phyloP scores from a whole-genome alignment of 352 stramenopile species.

The Phytophthora foliorum region DNA sequence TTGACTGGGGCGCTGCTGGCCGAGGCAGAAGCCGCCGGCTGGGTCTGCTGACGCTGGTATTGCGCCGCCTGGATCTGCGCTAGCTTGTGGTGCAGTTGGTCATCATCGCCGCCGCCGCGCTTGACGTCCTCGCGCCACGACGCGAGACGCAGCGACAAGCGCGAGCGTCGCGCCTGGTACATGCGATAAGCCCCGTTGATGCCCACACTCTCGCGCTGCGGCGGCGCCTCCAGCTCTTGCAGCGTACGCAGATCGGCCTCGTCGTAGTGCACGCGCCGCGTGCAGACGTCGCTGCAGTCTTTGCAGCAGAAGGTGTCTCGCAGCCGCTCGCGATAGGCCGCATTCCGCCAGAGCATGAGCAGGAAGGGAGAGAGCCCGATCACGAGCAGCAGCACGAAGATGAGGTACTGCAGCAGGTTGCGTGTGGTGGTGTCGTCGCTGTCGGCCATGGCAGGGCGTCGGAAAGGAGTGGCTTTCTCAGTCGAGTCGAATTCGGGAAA shows the following conservation, averaged over 20 bases:
- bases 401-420: constrained; percentile 55
- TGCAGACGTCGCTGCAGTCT: constrained; percentile 37
- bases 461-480: constrained; percentile 8
- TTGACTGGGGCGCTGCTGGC: constrained; percentile 12
- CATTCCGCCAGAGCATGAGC: constrained; percentile 59
- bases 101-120: constrained; percentile 40
- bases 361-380: constrained; percentile 54
- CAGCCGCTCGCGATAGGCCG: constrained; percentile 48
- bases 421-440: constrained; percentile 38
- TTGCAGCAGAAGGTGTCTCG: constrained; percentile 47
- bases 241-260: constrained; percentile 63
- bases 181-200: constrained; percentile 69
- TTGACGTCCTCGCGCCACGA: constrained; percentile 79
- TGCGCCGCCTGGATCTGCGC: constrained; percentile 53
- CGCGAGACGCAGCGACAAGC: constrained; percentile 60
- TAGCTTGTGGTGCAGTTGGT: constrained; percentile 63
- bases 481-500: constrained; percentile 34
- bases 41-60: constrained; percentile 27
- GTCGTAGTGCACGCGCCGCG: constrained; percentile 58
- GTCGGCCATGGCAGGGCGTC: constrained; percentile 29
- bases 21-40: neutral
- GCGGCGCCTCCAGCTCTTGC: constrained; percentile 58
- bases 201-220: constrained; percentile 47
- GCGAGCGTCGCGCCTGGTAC: constrained; percentile 58
- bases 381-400: constrained; percentile 56